These are phyloP conservation scores for Ustilaginoidea virens DNA, from an alignment of 2,329 filamentous ascomycete species.

Conservation along the genomic window DNA sequence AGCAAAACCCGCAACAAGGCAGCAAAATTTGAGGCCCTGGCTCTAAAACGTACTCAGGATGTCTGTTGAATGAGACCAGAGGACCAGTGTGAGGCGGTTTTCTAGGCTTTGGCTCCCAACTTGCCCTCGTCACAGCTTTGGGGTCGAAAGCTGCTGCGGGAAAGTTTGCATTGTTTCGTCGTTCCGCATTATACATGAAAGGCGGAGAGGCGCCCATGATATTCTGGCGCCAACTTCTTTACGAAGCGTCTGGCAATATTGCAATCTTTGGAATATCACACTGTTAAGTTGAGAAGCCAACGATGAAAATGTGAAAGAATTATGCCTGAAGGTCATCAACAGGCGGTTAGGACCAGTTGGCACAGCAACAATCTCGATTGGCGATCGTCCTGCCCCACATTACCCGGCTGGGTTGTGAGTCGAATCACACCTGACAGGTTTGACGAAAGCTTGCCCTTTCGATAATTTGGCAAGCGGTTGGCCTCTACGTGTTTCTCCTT, in stretches of 20 bases:
- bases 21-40: too few species aligned
- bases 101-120: slow-evolving; percentile 47
- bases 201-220: slow-evolving; percentile 31
- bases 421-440: too few species aligned
- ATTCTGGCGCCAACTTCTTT: too few species aligned
- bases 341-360: slow-evolving; percentile 7
- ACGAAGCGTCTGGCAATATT: too few species aligned
- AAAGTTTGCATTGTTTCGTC: slow-evolving; percentile 34
- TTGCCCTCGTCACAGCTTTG: slow-evolving; percentile 69
- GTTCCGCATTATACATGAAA: slow-evolving; percentile 54
- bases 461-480: too few species aligned
- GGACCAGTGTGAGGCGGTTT: slow-evolving; percentile 58
- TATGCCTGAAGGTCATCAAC: neutral
- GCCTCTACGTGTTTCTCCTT: too few species aligned
- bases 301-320: neutral
- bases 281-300: too few species aligned
- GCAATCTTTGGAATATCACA: too few species aligned
- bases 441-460: too few species aligned
- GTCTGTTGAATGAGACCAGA: slow-evolving; percentile 66
- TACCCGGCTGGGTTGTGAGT: too few species aligned
- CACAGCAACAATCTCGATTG: slow-evolving; percentile 10
- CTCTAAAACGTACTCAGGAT: slow-evolving; percentile 78
- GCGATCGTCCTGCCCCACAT: neutral
- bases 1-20: neutral
- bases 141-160: slow-evolving; percentile 59